Conservation (phyloP, 805 yeast genomes). For the Kuraishia ogatae region DNA sequence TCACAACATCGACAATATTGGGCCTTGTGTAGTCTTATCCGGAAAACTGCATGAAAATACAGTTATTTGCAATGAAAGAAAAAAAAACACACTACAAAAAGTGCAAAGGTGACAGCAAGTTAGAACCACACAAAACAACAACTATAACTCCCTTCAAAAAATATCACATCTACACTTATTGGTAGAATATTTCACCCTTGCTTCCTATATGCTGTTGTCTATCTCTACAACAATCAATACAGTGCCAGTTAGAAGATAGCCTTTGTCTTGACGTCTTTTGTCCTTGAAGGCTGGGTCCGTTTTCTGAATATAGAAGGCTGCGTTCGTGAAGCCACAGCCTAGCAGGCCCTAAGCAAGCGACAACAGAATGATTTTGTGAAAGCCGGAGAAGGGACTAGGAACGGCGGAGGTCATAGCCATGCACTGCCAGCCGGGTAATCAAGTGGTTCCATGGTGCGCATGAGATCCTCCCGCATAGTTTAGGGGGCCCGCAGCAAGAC, state of each 20-base stretch:
- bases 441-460: neutral
- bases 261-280: neutral
- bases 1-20: neutral
- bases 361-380: neutral
- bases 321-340: neutral
- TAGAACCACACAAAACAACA: neutral
- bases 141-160: neutral
- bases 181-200: neutral
- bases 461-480: neutral
- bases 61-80: neutral
- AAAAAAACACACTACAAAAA: neutral
- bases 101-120: neutral
- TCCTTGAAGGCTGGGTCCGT: neutral
- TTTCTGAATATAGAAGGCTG: neutral
- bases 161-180: neutral
- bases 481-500: too few relatives aligned
- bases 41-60: neutral
- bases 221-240: neutral
- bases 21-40: neutral
- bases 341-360: neutral
- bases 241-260: neutral
- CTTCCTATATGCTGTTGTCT: neutral
- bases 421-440: neutral
- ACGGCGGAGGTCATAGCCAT: neutral
- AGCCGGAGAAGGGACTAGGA: neutral